phyloP scores from a whole-genome alignment of 169 alveolate genomes.

The Sarcocystis neurona region DNA sequence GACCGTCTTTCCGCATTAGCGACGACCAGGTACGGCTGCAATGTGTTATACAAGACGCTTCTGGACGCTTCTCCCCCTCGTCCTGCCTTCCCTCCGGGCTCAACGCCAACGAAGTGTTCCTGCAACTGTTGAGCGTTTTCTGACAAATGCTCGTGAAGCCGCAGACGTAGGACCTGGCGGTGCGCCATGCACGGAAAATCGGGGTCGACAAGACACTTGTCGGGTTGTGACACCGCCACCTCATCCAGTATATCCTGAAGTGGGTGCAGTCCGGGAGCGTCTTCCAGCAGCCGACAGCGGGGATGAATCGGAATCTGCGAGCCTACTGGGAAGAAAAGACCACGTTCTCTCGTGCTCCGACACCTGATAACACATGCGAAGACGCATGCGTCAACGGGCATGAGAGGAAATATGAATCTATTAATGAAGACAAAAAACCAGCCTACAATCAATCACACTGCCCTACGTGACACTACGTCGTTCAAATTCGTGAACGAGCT shows the following conservation, averaged over 20 bases:
- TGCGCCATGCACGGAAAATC: slow-evolving; percentile 71
- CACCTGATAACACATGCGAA: slow-evolving; percentile 55
- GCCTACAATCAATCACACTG: too few relatives aligned
- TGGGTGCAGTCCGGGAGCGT: slow-evolving; percentile 60
- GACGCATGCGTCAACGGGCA: too few relatives aligned
- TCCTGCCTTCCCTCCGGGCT: too few relatives aligned
- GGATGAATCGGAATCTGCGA: slow-evolving; percentile 72
- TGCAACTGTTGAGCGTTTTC: slow-evolving; percentile 4
- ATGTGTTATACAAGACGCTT: too few relatives aligned
- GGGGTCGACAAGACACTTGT: slow-evolving; percentile 42
- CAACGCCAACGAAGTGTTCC: too few relatives aligned
- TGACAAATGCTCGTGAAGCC: not conserved
- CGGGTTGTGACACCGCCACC: slow-evolving; percentile 40
- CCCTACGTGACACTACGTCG: too few relatives aligned
- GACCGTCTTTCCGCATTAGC: too few relatives aligned
- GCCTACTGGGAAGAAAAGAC: slow-evolving; percentile 65
- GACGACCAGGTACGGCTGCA: too few relatives aligned
- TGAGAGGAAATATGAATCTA: too few relatives aligned
- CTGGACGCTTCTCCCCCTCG: too few relatives aligned
- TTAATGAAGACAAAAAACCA: too few relatives aligned
- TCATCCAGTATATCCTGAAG: slow-evolving; percentile 67
- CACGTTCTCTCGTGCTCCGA: slow-evolving; percentile 69
- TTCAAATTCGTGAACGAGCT: too few relatives aligned
- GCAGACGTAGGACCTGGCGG: slow-evolving; percentile 62
- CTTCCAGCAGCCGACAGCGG: slow-evolving; percentile 72